Base-by-base conservation (phyloP, 2,329 filamentous ascomycete species). In the Phyllosticta paracitricarpa region DNA sequence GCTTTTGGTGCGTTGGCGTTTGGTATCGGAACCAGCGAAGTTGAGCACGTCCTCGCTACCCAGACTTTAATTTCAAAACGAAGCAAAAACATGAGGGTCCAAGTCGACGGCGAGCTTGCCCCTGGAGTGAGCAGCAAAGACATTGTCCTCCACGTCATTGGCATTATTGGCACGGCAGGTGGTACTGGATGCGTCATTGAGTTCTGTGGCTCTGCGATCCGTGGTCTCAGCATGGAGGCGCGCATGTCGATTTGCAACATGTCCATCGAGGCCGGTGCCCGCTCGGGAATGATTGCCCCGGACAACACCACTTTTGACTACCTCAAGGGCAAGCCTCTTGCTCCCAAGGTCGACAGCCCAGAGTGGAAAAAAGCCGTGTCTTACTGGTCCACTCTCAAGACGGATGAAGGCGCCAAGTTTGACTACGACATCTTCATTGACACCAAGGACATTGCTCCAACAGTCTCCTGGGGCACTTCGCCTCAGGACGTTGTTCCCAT, bases 201-300 rank as follows among this genome's bases (percentile, higher is more conserved):
- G 79, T 99, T 93, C 80, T 96, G 91, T 72, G 94, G 94, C 63
- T 96, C 92, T 58, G 90, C 94, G 64, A 97, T 99, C 72, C 86
- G 91, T 68, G 79, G 77, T 64, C 81, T 97, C 68, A 96, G 90
- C 76, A 96, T 99, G 84, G 94, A 97, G 77, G 94, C 93, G 53
- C 86, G 94, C 67, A 97, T 99, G 94, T 97, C 92, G 65, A 96
- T 99, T 74, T 97, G 94, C 81, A 99, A 99, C 80, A 97, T 97
- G 94, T 91, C 92, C 14, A 97, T 97, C 68, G 94, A 99, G 80
- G 94, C 83, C 67, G 94, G 94, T 76, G 94, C 94, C 56, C 84
- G 94, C 77, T 93, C 93, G 63, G 94, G 94, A 67, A 96, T 99
- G 91, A 87, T 99, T 63, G 94, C 94, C 9, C 94, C 94, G 4